These are phyloP conservation scores for Sapria himalayana DNA, from an alignment of 345 rosid species.

Conservation along the genomic window DNA sequence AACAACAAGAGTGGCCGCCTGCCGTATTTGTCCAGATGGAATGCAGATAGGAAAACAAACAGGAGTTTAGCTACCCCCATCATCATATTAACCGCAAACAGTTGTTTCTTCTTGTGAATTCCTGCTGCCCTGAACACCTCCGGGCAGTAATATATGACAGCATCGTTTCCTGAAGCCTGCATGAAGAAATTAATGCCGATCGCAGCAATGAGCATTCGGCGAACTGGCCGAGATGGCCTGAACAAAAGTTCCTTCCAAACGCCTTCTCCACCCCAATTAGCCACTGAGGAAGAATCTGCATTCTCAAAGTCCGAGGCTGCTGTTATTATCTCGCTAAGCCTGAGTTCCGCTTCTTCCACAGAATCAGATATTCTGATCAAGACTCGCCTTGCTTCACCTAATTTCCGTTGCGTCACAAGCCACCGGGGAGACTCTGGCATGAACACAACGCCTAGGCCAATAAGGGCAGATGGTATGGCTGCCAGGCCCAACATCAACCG, in stretches of 20 bases:
- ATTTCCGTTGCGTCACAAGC: conserved; percentile 36
- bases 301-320: conserved; percentile 11
- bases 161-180: conserved; percentile 60
- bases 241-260: conserved; percentile 42
- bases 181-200: conserved; percentile 48
- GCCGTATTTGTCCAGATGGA: conserved; percentile 34
- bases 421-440: conserved; percentile 75
- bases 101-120: conserved; percentile 19
- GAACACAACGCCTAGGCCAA: conserved; percentile 28
- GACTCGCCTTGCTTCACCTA: conserved; percentile 30
- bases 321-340: conserved; percentile 26
- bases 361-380: conserved; percentile 24
- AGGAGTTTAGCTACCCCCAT: conserved; percentile 29
- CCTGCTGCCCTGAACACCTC: conserved; percentile 40
- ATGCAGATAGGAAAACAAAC: conserved; percentile 35
- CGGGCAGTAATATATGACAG: conserved; percentile 43
- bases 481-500: conserved; percentile 53
- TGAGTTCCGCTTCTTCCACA: conserved; percentile 23
- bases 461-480: conserved; percentile 23
- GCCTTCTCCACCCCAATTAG: conserved; percentile 17
- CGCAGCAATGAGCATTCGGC: conserved; percentile 33
- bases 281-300: background rate
- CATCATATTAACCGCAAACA: conserved; percentile 30
- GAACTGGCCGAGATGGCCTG: conserved; percentile 24
- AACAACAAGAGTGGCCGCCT: conserved; percentile 39